These are phyloP conservation scores for Asterochloris erici DNA, from an alignment of 139 green algal genomes.

Conservation along the genomic window DNA sequence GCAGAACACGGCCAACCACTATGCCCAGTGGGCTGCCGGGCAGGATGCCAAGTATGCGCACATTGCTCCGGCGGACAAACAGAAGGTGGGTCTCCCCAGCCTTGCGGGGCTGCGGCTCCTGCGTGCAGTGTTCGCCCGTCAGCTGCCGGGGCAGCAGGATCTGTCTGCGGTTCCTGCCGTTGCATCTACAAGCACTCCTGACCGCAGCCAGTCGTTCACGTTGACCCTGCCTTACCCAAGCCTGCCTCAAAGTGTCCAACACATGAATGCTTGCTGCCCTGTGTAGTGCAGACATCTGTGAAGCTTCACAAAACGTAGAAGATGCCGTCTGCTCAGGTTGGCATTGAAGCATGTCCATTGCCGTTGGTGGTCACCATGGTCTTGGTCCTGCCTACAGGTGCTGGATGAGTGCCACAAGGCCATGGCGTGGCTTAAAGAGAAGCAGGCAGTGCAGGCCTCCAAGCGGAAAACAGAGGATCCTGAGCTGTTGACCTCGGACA, in stretches of 20 bases:
- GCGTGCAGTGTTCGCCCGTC: too few species aligned
- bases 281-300: too few species aligned
- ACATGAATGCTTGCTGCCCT: not conserved
- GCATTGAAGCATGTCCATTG: too few species aligned
- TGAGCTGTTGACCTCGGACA: slow-evolving; percentile 75
- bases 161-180: too few species aligned
- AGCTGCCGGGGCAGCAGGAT: too few species aligned
- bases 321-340: too few species aligned
- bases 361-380: too few species aligned
- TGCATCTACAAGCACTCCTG: too few species aligned
- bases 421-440: slow-evolving; percentile 83
- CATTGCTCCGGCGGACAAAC: slow-evolving; percentile 76
- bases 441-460: slow-evolving; percentile 56
- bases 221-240: too few species aligned
- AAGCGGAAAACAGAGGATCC: slow-evolving; percentile 65
- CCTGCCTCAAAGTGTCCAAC: not conserved
- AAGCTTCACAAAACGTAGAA: too few species aligned
- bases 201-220: too few species aligned
- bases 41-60: slow-evolving; percentile 66
- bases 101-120: not conserved
- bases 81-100: slow-evolving; percentile 30
- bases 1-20: slow-evolving; percentile 32
- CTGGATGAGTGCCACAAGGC: slow-evolving; percentile 70
- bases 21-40: slow-evolving; percentile 46
- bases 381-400: slow-evolving; percentile 27